Percentiles rank a stretch among this genome's conserved stretches.
Conservation (phyloP, 2,329 filamentous ascomycete genomes). For the Apiospora saccharicola region DNA sequence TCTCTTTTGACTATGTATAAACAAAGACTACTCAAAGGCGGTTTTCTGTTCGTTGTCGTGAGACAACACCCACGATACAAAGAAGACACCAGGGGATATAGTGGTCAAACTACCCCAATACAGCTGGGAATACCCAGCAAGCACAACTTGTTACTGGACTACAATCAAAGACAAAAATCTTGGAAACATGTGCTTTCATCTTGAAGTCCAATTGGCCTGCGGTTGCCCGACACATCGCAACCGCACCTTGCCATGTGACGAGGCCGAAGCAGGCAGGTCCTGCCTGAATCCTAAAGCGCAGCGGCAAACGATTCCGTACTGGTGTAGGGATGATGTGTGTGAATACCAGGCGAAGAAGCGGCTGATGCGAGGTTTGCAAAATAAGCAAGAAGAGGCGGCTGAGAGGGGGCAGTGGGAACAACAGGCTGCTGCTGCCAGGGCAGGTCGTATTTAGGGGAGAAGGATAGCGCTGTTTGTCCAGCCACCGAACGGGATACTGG, state of each 20-base stretch:
- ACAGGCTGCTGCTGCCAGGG: neutral
- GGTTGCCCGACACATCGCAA: conserved; percentile 1
- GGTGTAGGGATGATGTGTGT: neutral
- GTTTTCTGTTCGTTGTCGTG: neutral
- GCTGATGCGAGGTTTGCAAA: neutral
- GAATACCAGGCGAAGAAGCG: neutral
- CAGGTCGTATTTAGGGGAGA: neutral
- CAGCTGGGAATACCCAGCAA: neutral
- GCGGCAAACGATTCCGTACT: neutral
- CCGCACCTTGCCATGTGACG: neutral
- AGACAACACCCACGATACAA: neutral
- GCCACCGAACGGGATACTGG: neutral
- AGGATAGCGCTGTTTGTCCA: neutral
- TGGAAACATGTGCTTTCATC: neutral
- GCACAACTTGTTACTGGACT: neutral
- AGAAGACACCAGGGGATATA: neutral
- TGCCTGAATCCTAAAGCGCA: neutral
- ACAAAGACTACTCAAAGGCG: neutral
- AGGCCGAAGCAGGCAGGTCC: neutral
- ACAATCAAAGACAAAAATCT: neutral
- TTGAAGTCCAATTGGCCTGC: conserved; percentile 1
- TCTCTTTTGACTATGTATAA: neutral
- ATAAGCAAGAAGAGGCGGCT: neutral
- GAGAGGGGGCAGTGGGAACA: neutral
- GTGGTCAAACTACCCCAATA: neutral